Percentiles rank a stretch among this genome's conserved stretches.
Conservation (phyloP, 257 asterid genomes). For the Handroanthus guayacan region DNA sequence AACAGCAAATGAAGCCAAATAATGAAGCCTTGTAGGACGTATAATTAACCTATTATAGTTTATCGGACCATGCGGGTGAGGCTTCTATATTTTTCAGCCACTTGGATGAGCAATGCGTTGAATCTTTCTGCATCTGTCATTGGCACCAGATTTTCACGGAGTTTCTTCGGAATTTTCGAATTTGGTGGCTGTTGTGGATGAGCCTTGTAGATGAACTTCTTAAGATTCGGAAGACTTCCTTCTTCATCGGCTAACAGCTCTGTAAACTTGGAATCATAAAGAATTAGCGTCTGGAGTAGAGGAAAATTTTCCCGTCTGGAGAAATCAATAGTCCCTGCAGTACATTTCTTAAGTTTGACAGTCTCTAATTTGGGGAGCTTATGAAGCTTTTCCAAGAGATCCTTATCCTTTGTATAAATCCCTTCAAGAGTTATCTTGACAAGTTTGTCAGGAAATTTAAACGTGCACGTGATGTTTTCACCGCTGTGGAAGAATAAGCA, state of each 20-base stretch:
- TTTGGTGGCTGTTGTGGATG: neutral
- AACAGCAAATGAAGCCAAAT: too few relatives aligned
- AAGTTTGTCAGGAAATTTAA: neutral
- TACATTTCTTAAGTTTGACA: neutral
- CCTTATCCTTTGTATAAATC: neutral
- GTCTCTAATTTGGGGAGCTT: neutral
- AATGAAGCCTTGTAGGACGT: too few relatives aligned
- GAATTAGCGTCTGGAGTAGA: neutral
- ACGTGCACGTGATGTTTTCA: accelerated
- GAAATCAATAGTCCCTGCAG: neutral
- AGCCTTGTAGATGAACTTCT: neutral
- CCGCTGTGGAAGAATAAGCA: neutral
- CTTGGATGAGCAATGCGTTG: too few relatives aligned
- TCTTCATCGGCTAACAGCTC: neutral
- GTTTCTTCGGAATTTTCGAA: too few relatives aligned
- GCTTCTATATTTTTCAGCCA: too few relatives aligned
- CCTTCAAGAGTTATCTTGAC: neutral
- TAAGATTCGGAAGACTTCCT: neutral
- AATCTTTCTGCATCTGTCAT: too few relatives aligned
- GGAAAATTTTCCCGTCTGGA: neutral
- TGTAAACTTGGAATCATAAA: neutral
- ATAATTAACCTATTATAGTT: too few relatives aligned
- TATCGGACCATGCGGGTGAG: too few relatives aligned
- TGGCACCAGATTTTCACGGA: too few relatives aligned
- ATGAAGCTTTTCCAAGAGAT: neutral